Evolutionary conservation across 805 yeast genomes (phyloP).

Genomic region (Zygosaccharomyces rouxii): DNA sequence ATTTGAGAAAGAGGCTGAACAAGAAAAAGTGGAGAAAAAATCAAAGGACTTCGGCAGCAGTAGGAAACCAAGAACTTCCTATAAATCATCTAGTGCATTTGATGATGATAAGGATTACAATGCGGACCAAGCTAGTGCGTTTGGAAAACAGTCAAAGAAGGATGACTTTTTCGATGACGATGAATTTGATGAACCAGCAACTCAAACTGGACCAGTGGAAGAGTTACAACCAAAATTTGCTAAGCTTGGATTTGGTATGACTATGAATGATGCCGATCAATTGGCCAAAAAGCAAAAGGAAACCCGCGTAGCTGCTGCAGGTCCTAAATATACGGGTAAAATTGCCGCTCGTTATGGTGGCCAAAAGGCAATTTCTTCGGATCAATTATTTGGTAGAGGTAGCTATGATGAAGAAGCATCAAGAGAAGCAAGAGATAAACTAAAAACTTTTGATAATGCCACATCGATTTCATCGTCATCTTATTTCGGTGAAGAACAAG

Average conservation of each 20-base stretch:
- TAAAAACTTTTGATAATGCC: constrained; percentile 80
- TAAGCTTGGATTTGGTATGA: constrained; percentile 88
- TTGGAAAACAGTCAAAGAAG: constrained; percentile 5
- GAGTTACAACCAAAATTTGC: constrained; percentile 63
- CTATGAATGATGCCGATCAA: constrained; percentile 52
- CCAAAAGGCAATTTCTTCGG: constrained; percentile 94
- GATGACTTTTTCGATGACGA: constrained; percentile 15
- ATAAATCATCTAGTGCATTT: constrained; percentile 11
- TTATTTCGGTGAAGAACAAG: constrained; percentile 84
- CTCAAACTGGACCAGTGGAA: constrained; percentile 19
- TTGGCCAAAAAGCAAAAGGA: constrained; percentile 40
- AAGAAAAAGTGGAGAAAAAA: constrained; percentile 63
- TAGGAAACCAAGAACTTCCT: constrained; percentile 11
- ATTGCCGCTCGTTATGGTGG: constrained; percentile 73
- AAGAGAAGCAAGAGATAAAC: constrained; percentile 74
- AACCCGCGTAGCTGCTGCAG: constrained; percentile 42
- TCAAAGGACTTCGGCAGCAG: constrained; percentile 23
- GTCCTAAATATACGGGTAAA: constrained; percentile 66
- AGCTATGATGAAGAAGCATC: constrained; percentile 72
- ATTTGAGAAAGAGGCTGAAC: constrained; percentile 72
- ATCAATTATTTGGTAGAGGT: constrained; percentile 88
- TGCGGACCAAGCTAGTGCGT: constrained; percentile 1
- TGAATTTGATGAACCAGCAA: constrained; percentile 18
- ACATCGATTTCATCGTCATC: constrained; percentile 87
- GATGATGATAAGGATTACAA: constrained; percentile 7